These are phyloP conservation scores for Osmanthus fragrans DNA, from an alignment of 257 asterid genomes.

Conservation along the genomic window DNA sequence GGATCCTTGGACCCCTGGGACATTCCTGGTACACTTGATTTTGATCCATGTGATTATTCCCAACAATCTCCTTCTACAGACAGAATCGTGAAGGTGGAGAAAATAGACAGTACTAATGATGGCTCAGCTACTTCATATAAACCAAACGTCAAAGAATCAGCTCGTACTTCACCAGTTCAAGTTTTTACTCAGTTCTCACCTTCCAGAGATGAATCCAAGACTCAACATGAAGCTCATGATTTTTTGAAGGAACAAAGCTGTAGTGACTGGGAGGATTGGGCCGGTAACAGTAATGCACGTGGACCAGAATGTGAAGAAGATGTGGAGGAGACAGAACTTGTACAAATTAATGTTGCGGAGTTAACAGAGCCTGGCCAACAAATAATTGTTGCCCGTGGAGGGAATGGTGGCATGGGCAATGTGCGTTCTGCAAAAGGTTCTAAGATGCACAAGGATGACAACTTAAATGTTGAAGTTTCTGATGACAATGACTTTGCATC, in stretches of 20 bases:
- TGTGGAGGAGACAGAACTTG: constrained; percentile 33
- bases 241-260: constrained; percentile 36
- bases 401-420: constrained; percentile 88
- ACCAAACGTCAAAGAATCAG: constrained; percentile 21
- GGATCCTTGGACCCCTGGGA: constrained; percentile 85
- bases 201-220: constrained; percentile 29
- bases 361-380: constrained; percentile 76
- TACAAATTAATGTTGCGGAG: constrained; percentile 75
- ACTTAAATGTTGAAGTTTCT: constrained; percentile 33
- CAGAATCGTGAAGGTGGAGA: constrained; percentile 22
- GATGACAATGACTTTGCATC: constrained; percentile 33
- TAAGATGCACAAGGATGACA: constrained; percentile 28
- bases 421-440: constrained; percentile 32
- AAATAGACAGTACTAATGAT: constrained; percentile 16
- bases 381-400: constrained; percentile 77
- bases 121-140: constrained; percentile 21
- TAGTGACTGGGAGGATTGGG: constrained; percentile 37
- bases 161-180: constrained; percentile 12
- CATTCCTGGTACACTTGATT: constrained; percentile 64
- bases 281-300: constrained; percentile 31
- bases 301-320: constrained; percentile 50
- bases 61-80: constrained; percentile 27
- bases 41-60: constrained; percentile 36
- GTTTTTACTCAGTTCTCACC: constrained; percentile 24
- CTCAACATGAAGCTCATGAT: constrained; percentile 22